Conservation (phyloP, 1,139 yeast genomes). For the Casaregolazyma suthepensis region DNA sequence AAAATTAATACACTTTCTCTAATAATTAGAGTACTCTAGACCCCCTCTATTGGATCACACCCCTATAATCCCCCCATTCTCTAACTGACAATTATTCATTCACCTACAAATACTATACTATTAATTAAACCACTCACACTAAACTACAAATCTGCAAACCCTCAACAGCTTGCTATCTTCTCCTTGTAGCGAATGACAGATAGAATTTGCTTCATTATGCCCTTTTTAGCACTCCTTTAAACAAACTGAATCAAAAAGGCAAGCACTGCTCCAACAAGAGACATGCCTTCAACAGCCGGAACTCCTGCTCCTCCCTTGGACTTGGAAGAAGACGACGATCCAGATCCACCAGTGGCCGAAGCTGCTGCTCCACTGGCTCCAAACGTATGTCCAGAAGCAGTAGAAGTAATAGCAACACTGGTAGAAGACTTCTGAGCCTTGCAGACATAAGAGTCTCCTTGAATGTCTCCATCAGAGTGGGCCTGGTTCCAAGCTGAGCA, state of each 20-base stretch:
- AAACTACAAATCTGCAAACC: not conserved
- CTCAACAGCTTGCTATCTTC: not conserved
- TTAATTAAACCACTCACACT: not conserved
- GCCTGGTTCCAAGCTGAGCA: slow-evolving; percentile 65
- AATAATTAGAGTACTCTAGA: no score
- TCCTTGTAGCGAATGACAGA: slow-evolving; percentile 2
- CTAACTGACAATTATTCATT: not conserved
- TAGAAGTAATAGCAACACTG: slow-evolving; percentile 37
- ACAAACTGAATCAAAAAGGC: slow-evolving; percentile 34
- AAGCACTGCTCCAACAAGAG: slow-evolving; percentile 28
- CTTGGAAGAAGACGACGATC: slow-evolving; percentile 34
- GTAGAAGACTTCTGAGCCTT: slow-evolving; percentile 60
- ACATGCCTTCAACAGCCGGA: slow-evolving; percentile 22
- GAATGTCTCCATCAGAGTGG: slow-evolving; percentile 60
- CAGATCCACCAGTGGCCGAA: slow-evolving; percentile 30
- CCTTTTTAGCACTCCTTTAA: slow-evolving; percentile 11
- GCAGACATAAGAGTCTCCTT: slow-evolving; percentile 85
- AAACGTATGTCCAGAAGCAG: slow-evolving; percentile 14
- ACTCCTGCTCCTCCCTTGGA: slow-evolving; percentile 42
- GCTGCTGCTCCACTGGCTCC: slow-evolving; percentile 19
- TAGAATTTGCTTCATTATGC: not conserved
- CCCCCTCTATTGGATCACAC: no score
- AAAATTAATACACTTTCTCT: no score
- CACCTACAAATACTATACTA: not conserved
- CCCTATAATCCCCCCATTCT: no score